phyloP scores from a whole-genome alignment of 2,329 filamentous ascomycete genomes.

The Blastomyces percursus region DNA sequence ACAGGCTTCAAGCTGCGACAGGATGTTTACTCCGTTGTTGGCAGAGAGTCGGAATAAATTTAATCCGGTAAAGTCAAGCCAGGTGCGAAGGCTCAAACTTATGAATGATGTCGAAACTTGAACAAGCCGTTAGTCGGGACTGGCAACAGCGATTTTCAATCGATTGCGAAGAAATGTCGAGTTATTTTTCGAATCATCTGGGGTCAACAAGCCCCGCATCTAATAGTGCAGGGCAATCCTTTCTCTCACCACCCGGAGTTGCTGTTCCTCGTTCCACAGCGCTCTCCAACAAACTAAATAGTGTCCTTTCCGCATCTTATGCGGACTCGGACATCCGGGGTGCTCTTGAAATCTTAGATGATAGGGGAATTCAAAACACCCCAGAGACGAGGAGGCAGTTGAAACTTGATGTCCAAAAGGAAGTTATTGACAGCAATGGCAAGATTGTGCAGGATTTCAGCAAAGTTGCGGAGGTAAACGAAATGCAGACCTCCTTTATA shows the following conservation, averaged over 20 bases:
- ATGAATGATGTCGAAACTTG: background rate
- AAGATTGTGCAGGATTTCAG: conserved; percentile 82
- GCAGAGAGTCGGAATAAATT: background rate
- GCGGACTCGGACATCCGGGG: conserved; percentile 85
- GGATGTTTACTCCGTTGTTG: background rate
- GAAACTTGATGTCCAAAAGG: conserved; percentile 73
- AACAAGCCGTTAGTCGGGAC: background rate
- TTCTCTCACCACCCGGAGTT: conserved; percentile 2
- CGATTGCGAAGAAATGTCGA: conserved; percentile 5
- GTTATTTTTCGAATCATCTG: conserved; percentile 7
- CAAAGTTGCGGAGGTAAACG: conserved; percentile 69
- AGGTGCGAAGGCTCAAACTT: background rate
- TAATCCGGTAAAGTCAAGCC: background rate
- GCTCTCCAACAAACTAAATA: conserved; percentile 69
- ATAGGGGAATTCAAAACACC: conserved; percentile 59
- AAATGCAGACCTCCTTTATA: background rate
- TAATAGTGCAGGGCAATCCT: conserved; percentile 8
- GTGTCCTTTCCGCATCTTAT: conserved; percentile 82
- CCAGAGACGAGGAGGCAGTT: conserved; percentile 68
- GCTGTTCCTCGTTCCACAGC: conserved; percentile 43
- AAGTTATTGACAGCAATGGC: conserved; percentile 87
- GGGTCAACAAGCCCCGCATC: background rate
- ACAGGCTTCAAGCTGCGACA: background rate
- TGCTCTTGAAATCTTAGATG: conserved; percentile 66
- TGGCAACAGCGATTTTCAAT: background rate